These are phyloP conservation scores for Stipa capillata DNA, from an alignment of 176 grass and related monocot species.

Conservation along the genomic window DNA sequence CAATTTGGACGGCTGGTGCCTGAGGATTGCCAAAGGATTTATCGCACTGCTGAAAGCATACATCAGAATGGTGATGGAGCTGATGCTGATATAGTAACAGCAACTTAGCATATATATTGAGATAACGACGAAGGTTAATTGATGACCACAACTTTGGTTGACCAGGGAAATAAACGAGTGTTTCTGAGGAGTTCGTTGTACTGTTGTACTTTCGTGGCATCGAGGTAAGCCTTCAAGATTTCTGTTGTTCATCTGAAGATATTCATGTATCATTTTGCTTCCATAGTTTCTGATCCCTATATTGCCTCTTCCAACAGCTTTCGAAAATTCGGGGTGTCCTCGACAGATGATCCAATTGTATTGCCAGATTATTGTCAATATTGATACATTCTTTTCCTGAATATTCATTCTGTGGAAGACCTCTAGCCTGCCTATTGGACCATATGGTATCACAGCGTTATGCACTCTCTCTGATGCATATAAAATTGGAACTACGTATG, in stretches of 20 bases:
- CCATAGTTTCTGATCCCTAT: not conserved
- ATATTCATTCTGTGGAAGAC: not conserved
- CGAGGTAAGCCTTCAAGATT: not conserved
- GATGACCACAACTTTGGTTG: not conserved
- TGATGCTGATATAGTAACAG: not conserved
- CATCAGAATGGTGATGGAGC: not conserved
- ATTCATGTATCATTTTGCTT: not conserved
- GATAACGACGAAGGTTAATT: not conserved
- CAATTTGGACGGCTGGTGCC: slow-evolving; percentile 13
- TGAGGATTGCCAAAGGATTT: slow-evolving; percentile 23
- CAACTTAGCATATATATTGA: not conserved
- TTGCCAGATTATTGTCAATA: not conserved
- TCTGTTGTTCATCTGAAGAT: not conserved
- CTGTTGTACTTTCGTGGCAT: not conserved
- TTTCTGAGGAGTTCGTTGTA: too few species aligned
- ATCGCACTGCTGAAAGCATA: slow-evolving; percentile 10
- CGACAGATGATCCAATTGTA: not conserved
- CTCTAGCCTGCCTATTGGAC: not conserved
- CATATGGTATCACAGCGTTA: not conserved
- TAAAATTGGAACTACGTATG: not conserved
- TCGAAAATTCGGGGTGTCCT: not conserved
- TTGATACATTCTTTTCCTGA: not conserved
- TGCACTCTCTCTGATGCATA: not conserved
- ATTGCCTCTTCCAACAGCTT: not conserved
- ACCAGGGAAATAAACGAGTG: not conserved